phyloP scores from a whole-genome alignment of 1,284 basidiomycete genomes.

The Moesziomyces parantarcticus region DNA sequence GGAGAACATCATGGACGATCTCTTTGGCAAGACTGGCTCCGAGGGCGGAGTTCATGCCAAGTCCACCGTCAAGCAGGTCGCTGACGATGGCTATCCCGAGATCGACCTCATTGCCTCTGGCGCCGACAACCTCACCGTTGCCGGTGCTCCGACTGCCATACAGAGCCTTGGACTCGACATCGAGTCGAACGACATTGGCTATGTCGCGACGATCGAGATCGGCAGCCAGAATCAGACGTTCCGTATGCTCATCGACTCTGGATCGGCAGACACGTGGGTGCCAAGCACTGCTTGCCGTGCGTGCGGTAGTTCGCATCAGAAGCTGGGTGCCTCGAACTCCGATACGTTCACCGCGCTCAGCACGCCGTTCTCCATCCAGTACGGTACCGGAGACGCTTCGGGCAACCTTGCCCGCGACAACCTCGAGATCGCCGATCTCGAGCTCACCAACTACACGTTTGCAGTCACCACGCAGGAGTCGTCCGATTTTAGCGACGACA shows the following conservation, averaged over 20 bases:
- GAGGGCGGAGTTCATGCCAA: conserved; percentile 23
- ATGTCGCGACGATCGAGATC: conserved; percentile 80
- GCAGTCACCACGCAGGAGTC: conserved; percentile 78
- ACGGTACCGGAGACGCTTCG: conserved; percentile 77
- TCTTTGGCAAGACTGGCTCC: conserved; percentile 24
- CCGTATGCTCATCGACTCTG: conserved; percentile 79
- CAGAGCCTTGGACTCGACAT: conserved; percentile 80
- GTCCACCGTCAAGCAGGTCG: conserved; percentile 13
- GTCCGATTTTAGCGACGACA: conserved; percentile 72
- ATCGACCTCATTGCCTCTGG: conserved; percentile 28
- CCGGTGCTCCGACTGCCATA: conserved; percentile 69
- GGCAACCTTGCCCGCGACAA: conserved; percentile 78
- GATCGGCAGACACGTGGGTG: conserved; percentile 83
- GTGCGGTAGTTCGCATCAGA: conserved; percentile 71
- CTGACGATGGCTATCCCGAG: conserved; percentile 26
- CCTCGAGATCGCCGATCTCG: conserved; percentile 76
- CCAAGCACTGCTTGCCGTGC: conserved; percentile 46
- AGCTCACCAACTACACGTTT: conserved; percentile 76
- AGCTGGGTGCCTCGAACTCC: conserved; percentile 77
- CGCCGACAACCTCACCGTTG: conserved; percentile 41
- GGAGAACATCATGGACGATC: conserved; percentile 23
- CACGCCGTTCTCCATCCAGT: conserved; percentile 78
- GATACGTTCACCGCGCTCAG: conserved; percentile 73
- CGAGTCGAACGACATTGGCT: conserved; percentile 74
- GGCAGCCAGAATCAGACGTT: conserved; percentile 81